A percentile compares a stretch with the other conserved stretches of the same genome.
These are phyloP conservation scores for Vitellaria paradoxa DNA, from an alignment of 179 eudicot genomes.

Conservation along the genomic window DNA sequence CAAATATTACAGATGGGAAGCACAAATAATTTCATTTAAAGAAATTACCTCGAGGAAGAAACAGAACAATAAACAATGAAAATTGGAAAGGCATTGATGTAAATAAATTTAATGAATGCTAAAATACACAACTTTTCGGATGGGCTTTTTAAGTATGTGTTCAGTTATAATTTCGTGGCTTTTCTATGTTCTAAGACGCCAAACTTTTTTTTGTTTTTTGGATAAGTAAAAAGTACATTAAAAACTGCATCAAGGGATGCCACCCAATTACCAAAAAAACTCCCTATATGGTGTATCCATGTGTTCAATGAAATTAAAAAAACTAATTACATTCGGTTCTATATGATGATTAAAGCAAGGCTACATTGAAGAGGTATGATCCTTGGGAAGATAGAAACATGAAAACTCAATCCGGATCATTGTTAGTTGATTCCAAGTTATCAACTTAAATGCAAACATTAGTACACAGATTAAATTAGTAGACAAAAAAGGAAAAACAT, in stretches of 20 bases:
- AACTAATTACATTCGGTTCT: neutral
- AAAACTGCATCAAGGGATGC: too few species aligned
- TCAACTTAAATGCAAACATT: neutral
- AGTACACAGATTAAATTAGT: neutral
- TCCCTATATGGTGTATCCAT: too few species aligned
- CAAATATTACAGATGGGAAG: neutral
- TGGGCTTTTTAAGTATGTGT: neutral
- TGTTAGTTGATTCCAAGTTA: neutral
- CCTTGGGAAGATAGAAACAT: neutral
- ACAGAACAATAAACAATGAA: conserved; percentile 3
- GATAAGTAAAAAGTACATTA: too few species aligned
- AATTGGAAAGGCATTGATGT: neutral
- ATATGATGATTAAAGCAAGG: neutral
- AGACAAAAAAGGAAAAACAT: too few species aligned
- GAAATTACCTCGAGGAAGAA: neutral
- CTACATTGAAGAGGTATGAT: neutral
- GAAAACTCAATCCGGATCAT: neutral
- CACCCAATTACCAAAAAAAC: too few species aligned
- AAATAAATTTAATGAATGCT: neutral
- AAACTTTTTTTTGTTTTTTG: neutral
- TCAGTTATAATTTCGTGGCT: too few species aligned
- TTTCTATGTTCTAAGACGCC: neutral
- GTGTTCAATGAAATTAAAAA: neutral
- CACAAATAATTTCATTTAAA: neutral
- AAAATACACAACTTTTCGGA: neutral